Evolutionary conservation across 108 stramenopile species (phyloP).

Genomic region (Chaetoceros tenuissimus): DNA sequence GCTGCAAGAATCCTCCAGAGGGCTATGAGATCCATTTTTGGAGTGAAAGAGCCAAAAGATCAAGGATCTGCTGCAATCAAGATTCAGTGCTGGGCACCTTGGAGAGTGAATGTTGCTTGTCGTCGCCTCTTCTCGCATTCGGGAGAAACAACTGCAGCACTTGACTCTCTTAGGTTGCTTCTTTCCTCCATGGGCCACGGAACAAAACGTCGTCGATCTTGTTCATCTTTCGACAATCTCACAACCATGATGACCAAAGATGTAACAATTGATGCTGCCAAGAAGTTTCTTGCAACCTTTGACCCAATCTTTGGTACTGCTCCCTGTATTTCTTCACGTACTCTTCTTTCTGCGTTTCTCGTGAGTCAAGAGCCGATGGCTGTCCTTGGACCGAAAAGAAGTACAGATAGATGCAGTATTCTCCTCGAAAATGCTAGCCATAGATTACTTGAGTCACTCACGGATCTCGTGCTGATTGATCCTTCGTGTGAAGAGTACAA

Average conservation of each 20-base stretch:
- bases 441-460: background rate
- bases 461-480: no score
- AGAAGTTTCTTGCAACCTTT: background rate
- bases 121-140: background rate
- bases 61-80: background rate
- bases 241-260: background rate
- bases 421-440: background rate
- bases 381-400: background rate
- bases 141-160: background rate
- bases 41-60: background rate
- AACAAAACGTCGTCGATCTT: background rate
- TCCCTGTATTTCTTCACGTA: background rate
- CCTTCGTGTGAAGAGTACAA: background rate
- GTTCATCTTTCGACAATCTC: background rate
- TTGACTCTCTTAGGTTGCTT: background rate
- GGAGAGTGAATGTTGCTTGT: background rate
- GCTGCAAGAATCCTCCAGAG: background rate
- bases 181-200: background rate
- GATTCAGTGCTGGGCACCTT: slow-evolving; percentile 1
- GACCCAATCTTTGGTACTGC: background rate
- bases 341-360: background rate
- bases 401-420: background rate
- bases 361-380: background rate
- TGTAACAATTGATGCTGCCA: background rate
- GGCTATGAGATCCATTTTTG: background rate